Conservation (phyloP, 2,329 filamentous ascomycete species). For the Rhynchosporium graminicola region DNA sequence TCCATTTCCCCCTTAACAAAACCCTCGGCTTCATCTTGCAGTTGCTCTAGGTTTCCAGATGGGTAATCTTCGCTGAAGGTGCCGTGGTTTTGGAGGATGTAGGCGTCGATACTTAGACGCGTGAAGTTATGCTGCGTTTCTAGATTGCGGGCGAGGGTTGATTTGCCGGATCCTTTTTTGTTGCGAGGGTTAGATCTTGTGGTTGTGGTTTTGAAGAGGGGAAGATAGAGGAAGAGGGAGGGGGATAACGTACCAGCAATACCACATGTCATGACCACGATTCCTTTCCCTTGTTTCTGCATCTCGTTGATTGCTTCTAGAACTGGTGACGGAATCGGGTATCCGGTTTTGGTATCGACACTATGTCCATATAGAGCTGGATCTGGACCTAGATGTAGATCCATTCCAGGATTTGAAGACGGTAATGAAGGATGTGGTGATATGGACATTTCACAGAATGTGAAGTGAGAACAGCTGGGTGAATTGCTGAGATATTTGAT, state of each 20-base stretch:
- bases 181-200: not conserved
- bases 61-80: not conserved
- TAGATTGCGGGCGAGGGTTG: conserved; percentile 9
- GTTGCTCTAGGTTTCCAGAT: not conserved
- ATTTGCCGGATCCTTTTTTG: conserved; percentile 12
- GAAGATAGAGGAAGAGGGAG: not conserved
- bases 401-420: not conserved
- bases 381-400: no score
- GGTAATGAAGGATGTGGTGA: not conserved
- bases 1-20: not conserved
- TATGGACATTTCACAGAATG: no score
- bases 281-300: not conserved
- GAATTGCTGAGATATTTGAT: no score
- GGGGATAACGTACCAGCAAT: not conserved
- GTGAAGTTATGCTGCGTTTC: not conserved
- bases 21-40: conserved; percentile 8
- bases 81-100: conserved; percentile 3
- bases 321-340: not conserved
- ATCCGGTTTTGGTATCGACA: not conserved
- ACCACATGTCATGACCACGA: conserved; percentile 6
- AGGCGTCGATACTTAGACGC: conserved; percentile 4
- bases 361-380: no score
- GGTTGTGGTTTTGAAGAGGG: not conserved
- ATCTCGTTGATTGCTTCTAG: not conserved
- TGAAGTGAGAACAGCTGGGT: no score